Conservation (phyloP, 306 rosid species). For the Herpetospermum pedunculosum region DNA sequence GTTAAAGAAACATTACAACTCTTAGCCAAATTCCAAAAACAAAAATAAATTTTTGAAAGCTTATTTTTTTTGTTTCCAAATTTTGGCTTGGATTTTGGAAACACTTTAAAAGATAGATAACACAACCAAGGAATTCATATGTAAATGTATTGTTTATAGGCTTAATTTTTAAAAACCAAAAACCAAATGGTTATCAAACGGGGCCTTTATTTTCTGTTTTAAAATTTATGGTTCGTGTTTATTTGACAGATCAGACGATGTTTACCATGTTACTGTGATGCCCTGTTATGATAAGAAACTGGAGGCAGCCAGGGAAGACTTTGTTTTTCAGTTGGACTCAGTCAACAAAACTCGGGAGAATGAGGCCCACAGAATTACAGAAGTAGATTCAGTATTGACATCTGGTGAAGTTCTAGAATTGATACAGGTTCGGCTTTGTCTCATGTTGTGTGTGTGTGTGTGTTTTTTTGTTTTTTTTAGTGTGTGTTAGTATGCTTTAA, state of each 20-base stretch:
- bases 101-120: too few relatives aligned
- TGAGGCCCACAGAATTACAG: conserved; percentile 33
- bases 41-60: too few relatives aligned
- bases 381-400: conserved; percentile 93
- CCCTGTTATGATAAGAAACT: conserved; percentile 98
- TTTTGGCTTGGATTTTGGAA: too few relatives aligned
- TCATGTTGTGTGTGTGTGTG: neutral
- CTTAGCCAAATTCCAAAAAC: too few relatives aligned
- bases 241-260: conserved; percentile 61
- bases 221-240: neutral
- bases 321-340: conserved; percentile 45
- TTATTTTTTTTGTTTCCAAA: too few relatives aligned
- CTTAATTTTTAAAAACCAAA: too few relatives aligned
- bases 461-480: neutral
- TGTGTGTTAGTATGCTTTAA: neutral
- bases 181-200: too few relatives aligned
- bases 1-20: too few relatives aligned
- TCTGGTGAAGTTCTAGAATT: conserved; percentile 87
- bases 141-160: too few relatives aligned
- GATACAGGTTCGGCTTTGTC: conserved; percentile 52
- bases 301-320: conserved; percentile 92
- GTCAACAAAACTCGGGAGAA: conserved; percentile 21
- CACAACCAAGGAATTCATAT: too few relatives aligned
- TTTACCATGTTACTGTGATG: conserved; percentile 92
- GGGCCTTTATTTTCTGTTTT: too few relatives aligned